Conservation (phyloP, 1,139 yeast species). For the Citeromyces hawaiiensis region DNA sequence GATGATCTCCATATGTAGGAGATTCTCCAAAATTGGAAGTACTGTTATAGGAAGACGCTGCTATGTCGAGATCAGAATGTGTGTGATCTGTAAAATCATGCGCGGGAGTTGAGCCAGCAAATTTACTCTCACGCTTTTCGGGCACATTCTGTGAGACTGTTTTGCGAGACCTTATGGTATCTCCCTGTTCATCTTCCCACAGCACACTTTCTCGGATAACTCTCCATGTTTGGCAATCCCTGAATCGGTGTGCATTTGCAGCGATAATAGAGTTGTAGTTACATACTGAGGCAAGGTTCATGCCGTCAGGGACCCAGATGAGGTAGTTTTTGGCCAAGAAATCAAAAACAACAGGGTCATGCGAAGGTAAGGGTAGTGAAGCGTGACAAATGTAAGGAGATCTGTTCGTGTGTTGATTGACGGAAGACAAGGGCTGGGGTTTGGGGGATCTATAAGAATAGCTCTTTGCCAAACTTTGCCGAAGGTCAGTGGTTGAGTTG, state of each 20-base stretch:
- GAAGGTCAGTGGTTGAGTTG: not conserved
- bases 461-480: not conserved
- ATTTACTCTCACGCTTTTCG: not conserved
- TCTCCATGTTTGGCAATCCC: constrained; percentile 63
- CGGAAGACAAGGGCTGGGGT: not conserved
- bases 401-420: not conserved
- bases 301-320: constrained; percentile 32
- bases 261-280: constrained; percentile 48
- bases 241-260: constrained; percentile 30
- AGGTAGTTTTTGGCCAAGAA: constrained; percentile 29
- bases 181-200: constrained; percentile 21
- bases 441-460: not conserved
- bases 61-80: not conserved
- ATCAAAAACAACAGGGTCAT: constrained; percentile 28
- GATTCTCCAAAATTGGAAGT: not conserved
- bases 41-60: not conserved
- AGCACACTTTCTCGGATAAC: constrained; percentile 43
- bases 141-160: not conserved
- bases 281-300: constrained; percentile 39
- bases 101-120: not conserved
- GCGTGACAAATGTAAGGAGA: constrained; percentile 35
- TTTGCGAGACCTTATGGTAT: not conserved
- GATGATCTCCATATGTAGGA: not conserved
- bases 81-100: not conserved
- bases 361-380: constrained; percentile 26